Conservation (phyloP, 371 early-diverging fungal species). For the Lichtheimia ramosa region DNA sequence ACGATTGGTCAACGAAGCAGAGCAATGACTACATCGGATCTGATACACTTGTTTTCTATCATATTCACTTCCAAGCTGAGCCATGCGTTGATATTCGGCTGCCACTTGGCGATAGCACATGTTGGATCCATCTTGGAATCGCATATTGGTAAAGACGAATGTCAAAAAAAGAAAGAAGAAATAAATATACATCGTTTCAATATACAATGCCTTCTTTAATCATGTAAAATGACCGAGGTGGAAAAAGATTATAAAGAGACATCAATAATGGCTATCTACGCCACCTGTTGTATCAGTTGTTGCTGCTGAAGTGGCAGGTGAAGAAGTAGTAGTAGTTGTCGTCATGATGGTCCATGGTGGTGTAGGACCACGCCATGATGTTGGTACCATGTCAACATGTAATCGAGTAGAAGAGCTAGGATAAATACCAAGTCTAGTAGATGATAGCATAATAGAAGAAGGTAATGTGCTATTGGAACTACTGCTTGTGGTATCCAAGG, state of each 20-base stretch:
- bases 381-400: too few relatives aligned
- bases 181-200: not conserved
- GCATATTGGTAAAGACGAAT: not conserved
- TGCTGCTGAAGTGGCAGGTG: not conserved
- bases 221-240: not conserved
- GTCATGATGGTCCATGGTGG: constrained; percentile 17
- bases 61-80: constrained; percentile 24
- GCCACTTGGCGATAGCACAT: constrained; percentile 15
- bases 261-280: not conserved
- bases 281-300: not conserved
- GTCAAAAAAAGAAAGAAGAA: not conserved
- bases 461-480: not conserved
- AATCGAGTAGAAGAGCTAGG: not conserved
- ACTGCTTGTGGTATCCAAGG: not conserved
- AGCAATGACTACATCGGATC: constrained; percentile 37
- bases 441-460: not conserved
- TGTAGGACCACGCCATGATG: constrained; percentile 16
- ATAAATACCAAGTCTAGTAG: not conserved
- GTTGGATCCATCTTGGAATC: not conserved
- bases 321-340: not conserved
- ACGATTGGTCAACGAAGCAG: constrained; percentile 29
- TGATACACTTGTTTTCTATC: constrained; percentile 41
- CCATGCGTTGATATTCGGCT: constrained; percentile 28
- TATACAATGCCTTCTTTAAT: not conserved
- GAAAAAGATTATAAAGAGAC: not conserved